These are phyloP conservation scores for Wickerhamomyces hampshirensis DNA, from an alignment of 805 yeast genomes.

Conservation along the genomic window DNA sequence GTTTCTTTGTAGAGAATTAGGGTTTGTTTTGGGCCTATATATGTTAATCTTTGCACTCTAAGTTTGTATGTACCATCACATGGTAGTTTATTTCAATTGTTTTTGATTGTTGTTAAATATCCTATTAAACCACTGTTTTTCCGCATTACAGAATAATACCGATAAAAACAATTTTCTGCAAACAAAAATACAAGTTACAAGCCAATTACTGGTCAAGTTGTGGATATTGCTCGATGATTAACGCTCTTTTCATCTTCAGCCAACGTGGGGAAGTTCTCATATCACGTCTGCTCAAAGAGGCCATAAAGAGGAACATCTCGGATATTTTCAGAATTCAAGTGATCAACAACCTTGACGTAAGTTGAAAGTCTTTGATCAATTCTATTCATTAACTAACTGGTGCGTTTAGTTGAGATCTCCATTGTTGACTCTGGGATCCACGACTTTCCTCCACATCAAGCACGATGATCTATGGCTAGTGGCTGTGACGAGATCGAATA, in stretches of 20 bases:
- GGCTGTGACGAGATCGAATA: slow-evolving; percentile 85
- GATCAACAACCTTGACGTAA: slow-evolving; percentile 53
- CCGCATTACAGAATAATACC: too few relatives aligned
- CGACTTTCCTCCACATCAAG: slow-evolving; percentile 79
- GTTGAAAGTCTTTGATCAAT: slow-evolving; percentile 6
- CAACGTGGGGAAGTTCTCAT: slow-evolving; percentile 80
- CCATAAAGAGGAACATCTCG: slow-evolving; percentile 70
- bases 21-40: too few relatives aligned
- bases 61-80: too few relatives aligned
- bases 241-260: slow-evolving; percentile 76
- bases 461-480: slow-evolving; percentile 68
- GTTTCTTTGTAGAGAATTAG: too few relatives aligned
- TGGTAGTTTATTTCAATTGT: too few relatives aligned
- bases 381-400: slow-evolving; percentile 4
- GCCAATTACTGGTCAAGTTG: too few relatives aligned
- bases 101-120: too few relatives aligned
- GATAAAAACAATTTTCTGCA: too few relatives aligned
- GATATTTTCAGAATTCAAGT: slow-evolving; percentile 94
- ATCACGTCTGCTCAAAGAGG: slow-evolving; percentile 67
- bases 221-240: too few relatives aligned
- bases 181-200: too few relatives aligned
- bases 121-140: too few relatives aligned
- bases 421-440: slow-evolving; percentile 82
- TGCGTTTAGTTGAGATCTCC: slow-evolving; percentile 48
- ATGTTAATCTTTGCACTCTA: too few relatives aligned